Evolutionary conservation across 2,329 filamentous ascomycete species (phyloP).

Genomic region (Xenoacremonium recifei): DNA sequence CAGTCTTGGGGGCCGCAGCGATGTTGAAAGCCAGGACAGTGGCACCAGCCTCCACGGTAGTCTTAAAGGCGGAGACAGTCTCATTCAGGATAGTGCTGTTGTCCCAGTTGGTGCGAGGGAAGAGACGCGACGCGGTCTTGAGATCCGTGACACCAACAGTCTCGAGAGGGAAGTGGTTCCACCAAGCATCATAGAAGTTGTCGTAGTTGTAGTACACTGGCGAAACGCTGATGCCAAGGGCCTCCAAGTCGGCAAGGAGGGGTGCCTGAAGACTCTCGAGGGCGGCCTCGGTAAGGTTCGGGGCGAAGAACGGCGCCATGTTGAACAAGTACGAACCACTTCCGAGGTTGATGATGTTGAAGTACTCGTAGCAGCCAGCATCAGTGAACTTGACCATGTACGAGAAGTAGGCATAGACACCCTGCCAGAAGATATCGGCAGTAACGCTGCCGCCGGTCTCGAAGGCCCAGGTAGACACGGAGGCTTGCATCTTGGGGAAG

Average conservation of each 20-base stretch:
- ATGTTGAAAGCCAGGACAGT: constrained; percentile 41
- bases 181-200: constrained; percentile 19
- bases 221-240: constrained; percentile 9
- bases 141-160: constrained; percentile 8
- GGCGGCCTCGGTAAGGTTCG: constrained; percentile 15
- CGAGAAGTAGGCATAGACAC: constrained; percentile 14
- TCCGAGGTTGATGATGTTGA: constrained; percentile 15
- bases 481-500: constrained; percentile 29
- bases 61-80: constrained; percentile 35
- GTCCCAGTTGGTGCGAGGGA: constrained; percentile 20
- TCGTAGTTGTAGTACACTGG: constrained; percentile 16
- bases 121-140: constrained; percentile 21
- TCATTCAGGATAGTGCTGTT: constrained; percentile 28
- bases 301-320: constrained; percentile 22
- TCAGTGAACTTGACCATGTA: constrained; percentile 16
- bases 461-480: constrained; percentile 20
- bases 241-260: constrained; percentile 13
- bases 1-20: constrained; percentile 25
- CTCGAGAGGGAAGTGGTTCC: constrained; percentile 18
- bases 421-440: constrained; percentile 16
- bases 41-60: constrained; percentile 39
- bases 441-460: constrained; percentile 14
- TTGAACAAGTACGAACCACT: constrained; percentile 12
- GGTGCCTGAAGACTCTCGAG: constrained; percentile 9
- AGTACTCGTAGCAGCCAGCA: constrained; percentile 21